phyloP scores from a whole-genome alignment of 371 early-diverging fungal genomes.

The Mortierella sp. region DNA sequence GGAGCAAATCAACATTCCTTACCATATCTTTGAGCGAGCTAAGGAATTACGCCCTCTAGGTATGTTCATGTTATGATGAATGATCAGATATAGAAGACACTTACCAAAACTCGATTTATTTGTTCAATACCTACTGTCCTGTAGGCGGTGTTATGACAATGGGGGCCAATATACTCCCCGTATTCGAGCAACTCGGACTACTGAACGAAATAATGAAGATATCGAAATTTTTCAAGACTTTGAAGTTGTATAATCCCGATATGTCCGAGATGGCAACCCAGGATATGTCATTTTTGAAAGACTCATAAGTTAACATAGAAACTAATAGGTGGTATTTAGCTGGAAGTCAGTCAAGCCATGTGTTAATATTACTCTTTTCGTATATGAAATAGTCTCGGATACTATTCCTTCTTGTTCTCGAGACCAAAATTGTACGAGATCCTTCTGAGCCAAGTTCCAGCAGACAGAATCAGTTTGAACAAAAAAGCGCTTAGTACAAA shows the following conservation, averaged over 20 bases:
- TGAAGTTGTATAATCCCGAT: no score
- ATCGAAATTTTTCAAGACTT: no score
- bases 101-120: neutral
- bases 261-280: no score
- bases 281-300: no score
- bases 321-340: no score
- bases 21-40: slow-evolving; percentile 1
- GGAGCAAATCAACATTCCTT: slow-evolving; percentile 6
- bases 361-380: neutral
- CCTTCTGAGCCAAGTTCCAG: slow-evolving; percentile 12
- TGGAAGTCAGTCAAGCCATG: no score
- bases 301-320: neutral
- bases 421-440: slow-evolving; percentile 20
- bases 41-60: neutral
- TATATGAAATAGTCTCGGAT: neutral
- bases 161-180: no score
- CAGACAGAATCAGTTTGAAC: slow-evolving; percentile 10
- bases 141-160: no score
- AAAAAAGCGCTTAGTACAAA: slow-evolving; percentile 19
- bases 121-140: no score
- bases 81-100: neutral
- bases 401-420: neutral
- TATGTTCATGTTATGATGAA: neutral
- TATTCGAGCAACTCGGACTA: no score
- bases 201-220: no score